phyloP scores from a whole-genome alignment of 2,329 filamentous ascomycete species.

The Dactylella cylindrospora region DNA sequence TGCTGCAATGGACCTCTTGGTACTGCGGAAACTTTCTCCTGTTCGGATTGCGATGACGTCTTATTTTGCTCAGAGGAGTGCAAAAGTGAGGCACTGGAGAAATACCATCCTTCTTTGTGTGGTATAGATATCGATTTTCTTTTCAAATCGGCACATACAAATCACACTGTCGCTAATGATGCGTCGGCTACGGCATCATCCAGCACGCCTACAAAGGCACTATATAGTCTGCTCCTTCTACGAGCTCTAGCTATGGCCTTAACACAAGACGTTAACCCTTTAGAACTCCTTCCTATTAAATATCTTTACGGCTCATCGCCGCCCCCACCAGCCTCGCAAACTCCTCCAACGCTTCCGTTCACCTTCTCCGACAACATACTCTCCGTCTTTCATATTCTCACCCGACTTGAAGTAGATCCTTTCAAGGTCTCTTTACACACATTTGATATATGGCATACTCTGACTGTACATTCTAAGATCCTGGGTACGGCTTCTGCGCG shows the following conservation, averaged over 20 bases:
- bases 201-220: constrained; percentile 51
- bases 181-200: constrained; percentile 24
- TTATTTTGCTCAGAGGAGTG: constrained; percentile 67
- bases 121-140: constrained; percentile 67
- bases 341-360: constrained; percentile 68
- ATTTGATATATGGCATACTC: constrained; percentile 80
- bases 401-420: constrained; percentile 81
- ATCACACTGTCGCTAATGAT: constrained; percentile 26
- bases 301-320: constrained; percentile 68
- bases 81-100: constrained; percentile 60
- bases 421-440: constrained; percentile 59
- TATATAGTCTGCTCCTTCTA: constrained; percentile 65
- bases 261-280: constrained; percentile 63
- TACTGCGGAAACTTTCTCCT: constrained; percentile 55
- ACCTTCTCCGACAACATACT: constrained; percentile 75
- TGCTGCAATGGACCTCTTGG: constrained; percentile 73
- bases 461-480: constrained; percentile 91
- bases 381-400: constrained; percentile 72
- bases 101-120: constrained; percentile 67
- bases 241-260: constrained; percentile 65
- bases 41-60: constrained; percentile 65
- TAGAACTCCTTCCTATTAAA: constrained; percentile 66
- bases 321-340: constrained; percentile 59
- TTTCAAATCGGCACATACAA: constrained; percentile 64
- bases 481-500: constrained; percentile 87